Percentiles rank a stretch among this genome's conserved stretches.
Evolutionary conservation across 2,329 filamentous ascomycete species (phyloP).

Genomic region (Rugonectria rugulosa): DNA sequence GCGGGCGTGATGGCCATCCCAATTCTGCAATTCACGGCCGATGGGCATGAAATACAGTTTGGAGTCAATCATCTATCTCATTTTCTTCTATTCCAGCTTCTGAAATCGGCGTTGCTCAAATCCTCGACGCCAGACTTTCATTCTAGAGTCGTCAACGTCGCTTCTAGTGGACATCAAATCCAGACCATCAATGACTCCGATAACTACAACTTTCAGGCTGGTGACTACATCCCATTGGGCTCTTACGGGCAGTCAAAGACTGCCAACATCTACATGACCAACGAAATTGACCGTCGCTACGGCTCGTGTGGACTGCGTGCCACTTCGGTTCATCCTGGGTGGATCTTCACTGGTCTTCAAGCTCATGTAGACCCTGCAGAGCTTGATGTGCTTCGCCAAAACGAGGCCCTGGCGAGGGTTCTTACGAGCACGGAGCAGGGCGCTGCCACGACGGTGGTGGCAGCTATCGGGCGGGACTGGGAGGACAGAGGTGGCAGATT

Average conservation of each 20-base stretch:
- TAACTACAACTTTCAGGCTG: conserved; percentile 28
- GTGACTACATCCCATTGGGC: conserved; percentile 36
- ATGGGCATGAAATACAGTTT: conserved; percentile 29
- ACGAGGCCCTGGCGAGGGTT: too few species aligned
- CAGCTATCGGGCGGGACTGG: too few species aligned
- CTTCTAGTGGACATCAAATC: background rate
- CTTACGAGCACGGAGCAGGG: too few species aligned
- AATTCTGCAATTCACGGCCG: conserved; percentile 10
- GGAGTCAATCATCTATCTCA: conserved; percentile 29
- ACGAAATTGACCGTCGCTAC: conserved; percentile 11
- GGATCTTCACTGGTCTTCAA: conserved; percentile 50
- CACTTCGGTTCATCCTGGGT: conserved; percentile 21
- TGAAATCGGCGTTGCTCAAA: conserved; percentile 13
- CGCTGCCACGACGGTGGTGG: too few species aligned
- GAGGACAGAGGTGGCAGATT: too few species aligned
- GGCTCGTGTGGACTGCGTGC: conserved; percentile 46
- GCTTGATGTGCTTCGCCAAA: too few species aligned
- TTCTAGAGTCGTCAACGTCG: conserved; percentile 14
- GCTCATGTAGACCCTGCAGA: too few species aligned
- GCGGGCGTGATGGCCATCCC: conserved; percentile 31
- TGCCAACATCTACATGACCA: conserved; percentile 57
- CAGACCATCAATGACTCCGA: conserved; percentile 2
- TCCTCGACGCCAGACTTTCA: conserved; percentile 4
- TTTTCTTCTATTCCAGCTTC: conserved; percentile 22
- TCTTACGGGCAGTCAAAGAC: conserved; percentile 59